A percentile compares a stretch with the other conserved stretches of the same genome.
Conservation (phyloP, 2,329 filamentous ascomycete species). For the Fusarium mangiferae region DNA sequence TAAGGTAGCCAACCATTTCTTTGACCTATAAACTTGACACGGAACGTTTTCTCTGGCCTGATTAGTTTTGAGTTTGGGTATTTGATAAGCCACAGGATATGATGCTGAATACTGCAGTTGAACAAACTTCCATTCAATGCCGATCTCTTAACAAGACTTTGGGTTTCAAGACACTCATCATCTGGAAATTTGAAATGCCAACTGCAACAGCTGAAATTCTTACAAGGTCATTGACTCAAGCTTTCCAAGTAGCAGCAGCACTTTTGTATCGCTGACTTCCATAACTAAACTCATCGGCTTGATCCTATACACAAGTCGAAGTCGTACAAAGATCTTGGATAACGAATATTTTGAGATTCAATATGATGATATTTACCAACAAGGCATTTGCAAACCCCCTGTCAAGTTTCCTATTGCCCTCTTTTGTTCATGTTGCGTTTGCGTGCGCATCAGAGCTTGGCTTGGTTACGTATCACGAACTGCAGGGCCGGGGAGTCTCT, state of each 20-base stretch:
- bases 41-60: background rate
- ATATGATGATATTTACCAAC: background rate
- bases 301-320: no score
- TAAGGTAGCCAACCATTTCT: background rate
- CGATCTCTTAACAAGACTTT: background rate
- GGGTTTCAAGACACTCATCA: background rate
- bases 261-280: no score
- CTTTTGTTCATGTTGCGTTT: background rate
- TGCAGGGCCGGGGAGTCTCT: conserved; percentile 9
- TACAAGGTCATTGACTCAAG: no score
- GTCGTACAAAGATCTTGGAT: no score
- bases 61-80: background rate
- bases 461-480: background rate
- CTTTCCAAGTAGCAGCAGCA: no score
- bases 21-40: background rate
- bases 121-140: background rate
- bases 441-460: background rate
- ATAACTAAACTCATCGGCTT: no score
- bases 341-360: background rate
- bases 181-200: background rate
- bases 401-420: background rate
- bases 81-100: background rate
- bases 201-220: background rate
- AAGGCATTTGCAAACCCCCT: background rate
- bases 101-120: background rate